These are phyloP conservation scores for Dactylellina sp. DNA, from an alignment of 2,329 filamentous ascomycete species.

Conservation along the genomic window DNA sequence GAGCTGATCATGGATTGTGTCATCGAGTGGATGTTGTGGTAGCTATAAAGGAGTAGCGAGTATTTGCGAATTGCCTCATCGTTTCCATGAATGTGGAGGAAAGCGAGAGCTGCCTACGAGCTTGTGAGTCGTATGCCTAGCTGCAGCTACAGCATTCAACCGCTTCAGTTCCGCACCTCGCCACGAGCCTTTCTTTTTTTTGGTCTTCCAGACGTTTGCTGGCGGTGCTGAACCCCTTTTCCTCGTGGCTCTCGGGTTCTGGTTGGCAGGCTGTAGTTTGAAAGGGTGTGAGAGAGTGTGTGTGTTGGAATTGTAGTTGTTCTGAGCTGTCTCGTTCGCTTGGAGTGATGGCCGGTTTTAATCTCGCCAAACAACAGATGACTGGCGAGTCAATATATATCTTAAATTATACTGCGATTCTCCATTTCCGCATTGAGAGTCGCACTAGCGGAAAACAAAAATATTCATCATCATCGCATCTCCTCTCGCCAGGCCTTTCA, in stretches of 20 bases:
- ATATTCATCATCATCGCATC: slow-evolving; percentile 10
- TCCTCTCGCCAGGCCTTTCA: neutral
- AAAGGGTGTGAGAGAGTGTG: neutral
- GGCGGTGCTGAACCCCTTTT: neutral
- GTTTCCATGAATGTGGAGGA: slow-evolving; percentile 12
- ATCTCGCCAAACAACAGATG: slow-evolving; percentile 40
- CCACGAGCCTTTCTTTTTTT: slow-evolving; percentile 5
- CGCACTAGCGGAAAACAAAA: neutral
- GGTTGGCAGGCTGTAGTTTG: slow-evolving; percentile 6
- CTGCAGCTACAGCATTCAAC: slow-evolving; percentile 5
- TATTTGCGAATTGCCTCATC: slow-evolving; percentile 19
- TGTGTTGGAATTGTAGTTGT: slow-evolving; percentile 38
- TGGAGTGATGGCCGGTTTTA: slow-evolving; percentile 32
- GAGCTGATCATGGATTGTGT: slow-evolving; percentile 37
- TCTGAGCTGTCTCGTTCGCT: slow-evolving; percentile 15
- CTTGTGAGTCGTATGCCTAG: slow-evolving; percentile 35
- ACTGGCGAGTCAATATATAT: neutral
- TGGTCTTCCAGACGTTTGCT: neutral
- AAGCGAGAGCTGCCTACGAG: slow-evolving; percentile 19
- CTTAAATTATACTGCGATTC: slow-evolving; percentile 4
- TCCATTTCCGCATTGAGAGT: neutral
- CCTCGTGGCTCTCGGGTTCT: slow-evolving; percentile 24
- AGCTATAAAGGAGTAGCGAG: neutral
- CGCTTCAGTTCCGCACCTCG: slow-evolving; percentile 10
- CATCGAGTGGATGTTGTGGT: slow-evolving; percentile 2